A percentile compares a stretch with the other conserved stretches of the same genome.
These are phyloP conservation scores for Artomyces pyxidatus DNA, from an alignment of 768 basidiomycete genomes.

Conservation along the genomic window DNA sequence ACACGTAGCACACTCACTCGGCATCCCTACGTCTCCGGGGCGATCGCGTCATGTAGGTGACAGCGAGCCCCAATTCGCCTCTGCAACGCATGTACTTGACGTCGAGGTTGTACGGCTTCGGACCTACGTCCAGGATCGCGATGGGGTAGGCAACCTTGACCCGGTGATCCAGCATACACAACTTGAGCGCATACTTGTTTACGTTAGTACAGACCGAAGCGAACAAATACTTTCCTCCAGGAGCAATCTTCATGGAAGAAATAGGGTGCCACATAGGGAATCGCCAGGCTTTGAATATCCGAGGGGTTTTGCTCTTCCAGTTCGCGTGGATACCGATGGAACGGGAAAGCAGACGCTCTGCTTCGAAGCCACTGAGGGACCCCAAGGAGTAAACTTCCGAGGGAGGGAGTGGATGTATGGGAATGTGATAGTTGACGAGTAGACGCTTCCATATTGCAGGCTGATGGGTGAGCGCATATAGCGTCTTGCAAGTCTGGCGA, in stretches of 20 bases:
- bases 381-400: conserved; percentile 11
- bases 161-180: conserved; percentile 17
- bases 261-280: conserved; percentile 7
- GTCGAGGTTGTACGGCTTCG: conserved; percentile 13
- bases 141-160: conserved; percentile 12
- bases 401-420: conserved; percentile 13
- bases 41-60: too few species aligned
- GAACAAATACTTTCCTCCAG: conserved; percentile 15
- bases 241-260: conserved; percentile 14
- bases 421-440: conserved; percentile 12
- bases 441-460: conserved; percentile 16
- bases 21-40: too few species aligned
- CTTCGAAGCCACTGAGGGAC: conserved; percentile 12
- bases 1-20: too few species aligned
- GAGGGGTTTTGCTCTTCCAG: conserved; percentile 14
- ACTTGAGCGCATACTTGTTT: conserved; percentile 10
- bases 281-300: conserved; percentile 8
- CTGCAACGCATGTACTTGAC: conserved; percentile 11
- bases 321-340: conserved; percentile 15
- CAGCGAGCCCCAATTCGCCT: conserved; percentile 11
- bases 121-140: conserved; percentile 4
- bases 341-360: conserved; percentile 13
- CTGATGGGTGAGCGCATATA: conserved; percentile 14
- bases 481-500: conserved; percentile 8
- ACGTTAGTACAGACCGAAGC: conserved; percentile 8